Conservation (phyloP, 2,329 filamentous ascomycete species). For the Pseudocercospora ulei region DNA sequence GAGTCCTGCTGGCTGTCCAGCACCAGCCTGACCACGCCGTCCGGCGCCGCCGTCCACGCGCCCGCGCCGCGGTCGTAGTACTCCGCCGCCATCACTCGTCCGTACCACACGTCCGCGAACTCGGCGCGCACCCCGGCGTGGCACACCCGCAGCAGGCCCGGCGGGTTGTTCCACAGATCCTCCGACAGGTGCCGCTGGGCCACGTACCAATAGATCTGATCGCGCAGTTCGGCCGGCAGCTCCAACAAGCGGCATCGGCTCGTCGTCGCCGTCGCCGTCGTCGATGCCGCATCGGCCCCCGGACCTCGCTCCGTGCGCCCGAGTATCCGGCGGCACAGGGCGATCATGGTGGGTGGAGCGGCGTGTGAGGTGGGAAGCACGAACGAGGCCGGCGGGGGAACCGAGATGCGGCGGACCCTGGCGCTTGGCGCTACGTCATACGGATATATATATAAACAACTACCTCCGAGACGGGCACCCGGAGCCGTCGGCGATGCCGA, state of each 20-base stretch:
- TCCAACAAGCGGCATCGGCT: background rate
- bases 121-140: background rate
- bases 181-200: background rate
- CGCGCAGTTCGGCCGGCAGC: constrained; percentile 2
- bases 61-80: constrained; percentile 1
- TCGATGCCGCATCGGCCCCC: background rate
- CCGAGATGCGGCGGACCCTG: too few relatives aligned
- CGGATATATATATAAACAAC: too few relatives aligned
- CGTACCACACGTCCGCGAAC: constrained; percentile 2
- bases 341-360: too few relatives aligned
- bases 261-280: too few relatives aligned
- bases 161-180: constrained; percentile 3
- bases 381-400: too few relatives aligned
- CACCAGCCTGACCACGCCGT: background rate
- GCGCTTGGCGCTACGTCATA: too few relatives aligned
- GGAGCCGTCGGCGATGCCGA: too few relatives aligned
- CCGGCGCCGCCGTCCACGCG: background rate
- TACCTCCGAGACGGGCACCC: too few relatives aligned
- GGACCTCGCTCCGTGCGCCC: background rate
- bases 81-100: background rate
- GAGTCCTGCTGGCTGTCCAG: constrained; percentile 3
- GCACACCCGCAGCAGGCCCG: background rate
- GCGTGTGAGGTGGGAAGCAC: too few relatives aligned
- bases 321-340: background rate
- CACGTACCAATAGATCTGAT: background rate